Base-by-base conservation (phyloP, 495 filamentous ascomycete species). In the Clohesyomyces aquaticus region DNA sequence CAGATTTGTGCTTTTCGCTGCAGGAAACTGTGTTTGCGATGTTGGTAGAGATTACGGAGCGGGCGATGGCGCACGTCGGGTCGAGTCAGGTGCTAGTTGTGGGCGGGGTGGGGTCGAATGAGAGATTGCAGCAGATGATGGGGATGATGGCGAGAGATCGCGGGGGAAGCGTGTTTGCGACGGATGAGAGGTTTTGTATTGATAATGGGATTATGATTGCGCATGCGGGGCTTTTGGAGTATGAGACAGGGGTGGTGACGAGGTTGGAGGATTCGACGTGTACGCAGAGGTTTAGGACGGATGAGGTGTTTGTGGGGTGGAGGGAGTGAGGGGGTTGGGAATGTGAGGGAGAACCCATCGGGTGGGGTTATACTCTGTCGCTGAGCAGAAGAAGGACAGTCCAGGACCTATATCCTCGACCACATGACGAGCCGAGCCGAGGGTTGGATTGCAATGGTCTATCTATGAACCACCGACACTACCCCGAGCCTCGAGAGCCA, bases 121-220 rank as follows among this genome's bases (percentile, higher is more conserved):
- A 95, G 80, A 82, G 94, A 11, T 71, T 98, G 66, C 94, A 98
- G 78, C 87, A 96, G 72, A 98, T 98, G 94, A 98, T 98, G 95
- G 91, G 88, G 0, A 76, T 88, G 9, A 98, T 98, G 94, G 94
- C 92, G n/a, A 79, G 80, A 41, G 91, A 96, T 73, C 80, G 95
- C 32, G 90, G 91, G 18, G 94, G 94, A 0, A 91, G 84, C 74
- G 90, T 97, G 19, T 97, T 88, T 78, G 93, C 93, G 9, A 98
- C 93, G 0, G 93, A 98, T 75, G 92, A 98, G 77, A 84, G 94
- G 47, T 98, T 96, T 76, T 98, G 94, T 71, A 98, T 98, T 65
- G 95, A 98, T 77, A 98, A 98, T 72, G 95, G 94, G 45, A 97
- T 98, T 61, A 98, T 98, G 94, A 98, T 98, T 78, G 94, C 94